Evolutionary conservation across 1,284 basidiomycete species (phyloP).

Genomic region (Rhodotorula sp.): DNA sequence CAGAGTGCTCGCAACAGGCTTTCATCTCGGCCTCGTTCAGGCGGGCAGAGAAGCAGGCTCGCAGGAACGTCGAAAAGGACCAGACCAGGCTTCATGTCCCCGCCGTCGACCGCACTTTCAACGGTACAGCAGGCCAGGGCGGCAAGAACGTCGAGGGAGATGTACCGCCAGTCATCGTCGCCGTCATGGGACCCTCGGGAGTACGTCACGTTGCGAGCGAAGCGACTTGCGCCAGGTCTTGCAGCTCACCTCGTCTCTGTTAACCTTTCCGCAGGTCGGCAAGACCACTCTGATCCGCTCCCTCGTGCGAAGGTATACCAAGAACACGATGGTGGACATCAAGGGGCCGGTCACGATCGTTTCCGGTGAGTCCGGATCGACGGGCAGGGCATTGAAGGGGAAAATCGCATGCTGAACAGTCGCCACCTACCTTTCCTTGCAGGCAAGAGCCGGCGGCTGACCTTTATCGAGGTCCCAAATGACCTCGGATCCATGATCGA

Average conservation of each 20-base stretch:
- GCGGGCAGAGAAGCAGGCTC: constrained; percentile 80
- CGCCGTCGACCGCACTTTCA: constrained; percentile 85
- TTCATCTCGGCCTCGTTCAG: constrained; percentile 91
- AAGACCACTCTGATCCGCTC: constrained; percentile 94
- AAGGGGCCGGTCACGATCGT: constrained; percentile 97
- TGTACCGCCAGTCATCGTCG: constrained; percentile 91
- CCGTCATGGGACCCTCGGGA: constrained; percentile 95
- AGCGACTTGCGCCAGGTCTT: background rate
- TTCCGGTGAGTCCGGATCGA: constrained; percentile 49
- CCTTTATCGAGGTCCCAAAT: constrained; percentile 96
- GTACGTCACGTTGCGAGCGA: constrained; percentile 51
- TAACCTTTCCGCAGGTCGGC: constrained; percentile 58
- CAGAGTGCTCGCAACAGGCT: constrained; percentile 53
- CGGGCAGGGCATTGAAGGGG: background rate
- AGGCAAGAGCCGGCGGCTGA: constrained; percentile 85
- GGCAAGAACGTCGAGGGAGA: constrained; percentile 56
- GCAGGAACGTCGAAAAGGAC: constrained; percentile 87
- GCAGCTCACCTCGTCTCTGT: background rate
- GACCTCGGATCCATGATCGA: constrained; percentile 99
- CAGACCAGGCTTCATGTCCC: constrained; percentile 96
- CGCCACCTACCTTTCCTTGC: background rate
- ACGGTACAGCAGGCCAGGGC: constrained; percentile 41
- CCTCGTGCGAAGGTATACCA: constrained; percentile 88
- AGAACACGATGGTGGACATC: constrained; percentile 85
- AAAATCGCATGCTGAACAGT: constrained; percentile 46